Base-by-base conservation (phyloP, 768 basidiomycete genomes). In the Mycena metata region DNA sequence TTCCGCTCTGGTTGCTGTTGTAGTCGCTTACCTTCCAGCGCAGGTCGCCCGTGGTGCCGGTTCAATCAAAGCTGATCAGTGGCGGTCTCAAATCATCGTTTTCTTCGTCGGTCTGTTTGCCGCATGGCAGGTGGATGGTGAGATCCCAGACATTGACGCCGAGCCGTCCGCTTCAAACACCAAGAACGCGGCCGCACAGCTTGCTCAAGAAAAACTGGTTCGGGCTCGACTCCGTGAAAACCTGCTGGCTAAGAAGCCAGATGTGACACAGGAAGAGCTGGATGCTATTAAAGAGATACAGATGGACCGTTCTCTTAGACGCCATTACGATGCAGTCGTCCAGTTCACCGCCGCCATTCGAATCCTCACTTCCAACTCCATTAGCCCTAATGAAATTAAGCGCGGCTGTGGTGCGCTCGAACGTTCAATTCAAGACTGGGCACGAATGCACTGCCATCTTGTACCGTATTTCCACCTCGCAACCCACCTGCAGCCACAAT, bases 391-490 rank as follows among this genome's bases (percentile, higher is more conserved):
- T 33, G 71, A 72, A 19, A 16, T 43, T 8, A 43, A 43, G 16
- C 43, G 43, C 43, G 43, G 43, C n/a, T 43, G 43, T 16, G 39
- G 55, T 70, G 43, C 51, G 4, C 35, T 35, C 65, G 71, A 16
- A 64, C 43, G 24, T 66, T 19, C 41, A 8, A 17, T 24, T 10
- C 59, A 23, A 24, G 60, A 30, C n/a, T 21, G 30, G n/a, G 47
- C 21, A 9, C 63, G 11, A 42, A 60, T 26, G 72, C 69, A 50
- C 35, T 36, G 54, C 15, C 50, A 51, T 23, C 51, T 45, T 66
- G 71, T 68, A 60, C 72, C 8, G 21, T 74, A 74, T 49, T 70
- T 60, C 49, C 73, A 74, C 49, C 43, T 74, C 6, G 46, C 59
- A 19, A 45, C 61, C 30, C 71, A 72, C 47, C 26, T 70, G 9